phyloP scores from a whole-genome alignment of 106 monocot genomes.

The Acanthochlamys bracteata region DNA sequence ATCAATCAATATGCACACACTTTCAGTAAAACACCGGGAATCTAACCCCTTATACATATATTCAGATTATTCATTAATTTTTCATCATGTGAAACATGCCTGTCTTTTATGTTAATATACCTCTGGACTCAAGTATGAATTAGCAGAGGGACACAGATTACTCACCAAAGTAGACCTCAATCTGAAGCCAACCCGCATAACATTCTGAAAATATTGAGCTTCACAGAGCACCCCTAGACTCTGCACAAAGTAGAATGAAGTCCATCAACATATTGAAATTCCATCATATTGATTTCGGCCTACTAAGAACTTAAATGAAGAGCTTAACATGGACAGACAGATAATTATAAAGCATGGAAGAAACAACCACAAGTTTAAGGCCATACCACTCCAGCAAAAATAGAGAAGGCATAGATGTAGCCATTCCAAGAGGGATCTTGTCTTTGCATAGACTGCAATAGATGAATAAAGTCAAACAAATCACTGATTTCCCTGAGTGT shows the following conservation, averaged over 20 bases:
- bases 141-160: not conserved
- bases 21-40: no score
- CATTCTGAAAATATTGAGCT: conserved; percentile 99
- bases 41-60: no score
- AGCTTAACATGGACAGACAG: no score
- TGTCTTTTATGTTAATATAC: no score
- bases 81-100: no score
- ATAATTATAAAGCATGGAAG: not conserved
- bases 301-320: no score
- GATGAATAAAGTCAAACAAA: no score
- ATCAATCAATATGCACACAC: no score
- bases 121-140: no score
- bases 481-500: not conserved
- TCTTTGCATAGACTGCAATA: conserved; percentile 92
- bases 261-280: not conserved
- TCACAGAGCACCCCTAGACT: conserved; percentile 75
- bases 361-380: conserved; percentile 4
- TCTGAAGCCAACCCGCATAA: conserved; percentile 93
- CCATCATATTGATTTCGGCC: not conserved
- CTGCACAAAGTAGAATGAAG: conserved; percentile 28
- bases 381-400: conserved; percentile 95
- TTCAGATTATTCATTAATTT: no score
- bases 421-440: conserved; percentile 90
- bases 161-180: conserved; percentile 91
- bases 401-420: conserved; percentile 87